A percentile compares a stretch with the other conserved stretches of the same genome.
Evolutionary conservation across 176 grass and related monocot species (phyloP).

Genomic region (Cymbopogon citratus): DNA sequence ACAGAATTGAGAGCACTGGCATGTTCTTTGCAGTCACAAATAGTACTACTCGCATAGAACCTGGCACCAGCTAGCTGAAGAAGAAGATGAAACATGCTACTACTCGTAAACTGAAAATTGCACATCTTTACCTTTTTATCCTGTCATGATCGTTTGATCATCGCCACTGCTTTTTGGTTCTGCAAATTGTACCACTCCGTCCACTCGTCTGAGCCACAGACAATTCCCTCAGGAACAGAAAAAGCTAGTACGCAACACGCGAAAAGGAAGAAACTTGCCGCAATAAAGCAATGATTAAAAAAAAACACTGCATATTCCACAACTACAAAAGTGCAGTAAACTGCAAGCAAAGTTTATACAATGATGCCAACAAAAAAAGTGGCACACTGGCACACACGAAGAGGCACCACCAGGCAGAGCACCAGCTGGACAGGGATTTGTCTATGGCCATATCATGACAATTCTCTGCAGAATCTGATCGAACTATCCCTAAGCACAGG

Average conservation of each 20-base stretch:
- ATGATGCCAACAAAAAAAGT: not conserved
- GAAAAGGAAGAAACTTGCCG: not conserved
- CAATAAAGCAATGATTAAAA: not conserved
- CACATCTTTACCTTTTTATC: not conserved
- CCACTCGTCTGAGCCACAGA: not conserved
- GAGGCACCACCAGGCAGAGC: not conserved
- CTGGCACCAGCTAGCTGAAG: too few relatives aligned
- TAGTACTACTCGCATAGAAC: too few relatives aligned
- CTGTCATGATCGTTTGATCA: constrained; percentile 1
- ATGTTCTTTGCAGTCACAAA: too few relatives aligned
- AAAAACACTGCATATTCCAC: not conserved
- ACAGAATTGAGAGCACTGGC: too few relatives aligned
- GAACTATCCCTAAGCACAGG: not conserved
- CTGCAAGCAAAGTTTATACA: not conserved
- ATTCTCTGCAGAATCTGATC: not conserved
- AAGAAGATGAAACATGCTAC: not conserved
- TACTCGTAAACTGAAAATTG: not conserved
- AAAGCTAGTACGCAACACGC: not conserved
- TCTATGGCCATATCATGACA: not conserved
- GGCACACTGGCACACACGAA: not conserved
- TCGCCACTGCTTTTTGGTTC: not conserved
- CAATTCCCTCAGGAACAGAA: not conserved
- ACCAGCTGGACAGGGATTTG: not conserved
- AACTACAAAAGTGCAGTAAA: not conserved
- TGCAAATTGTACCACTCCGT: not conserved